Percentiles rank a stretch among this genome's conserved stretches.
phyloP scores from a whole-genome alignment of 2,329 filamentous ascomycete genomes.

The Pezicula radicicola region DNA sequence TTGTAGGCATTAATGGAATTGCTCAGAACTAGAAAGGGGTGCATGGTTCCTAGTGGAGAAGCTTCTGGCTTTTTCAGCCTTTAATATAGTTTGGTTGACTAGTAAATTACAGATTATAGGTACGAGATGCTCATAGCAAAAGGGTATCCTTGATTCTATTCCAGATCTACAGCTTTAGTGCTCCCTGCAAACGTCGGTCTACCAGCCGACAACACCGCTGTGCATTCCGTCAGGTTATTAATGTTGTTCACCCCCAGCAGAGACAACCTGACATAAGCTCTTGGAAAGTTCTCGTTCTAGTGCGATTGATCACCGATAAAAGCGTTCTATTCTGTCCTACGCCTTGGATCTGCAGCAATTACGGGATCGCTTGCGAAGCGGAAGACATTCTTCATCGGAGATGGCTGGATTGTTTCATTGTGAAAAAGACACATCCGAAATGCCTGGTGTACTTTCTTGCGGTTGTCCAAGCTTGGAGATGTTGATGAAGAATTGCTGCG shows the following conservation, averaged over 20 bases:
- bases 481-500: constrained; percentile 41
- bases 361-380: constrained; percentile 28
- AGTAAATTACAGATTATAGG: no score
- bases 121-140: no score
- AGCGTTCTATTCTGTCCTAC: constrained; percentile 30
- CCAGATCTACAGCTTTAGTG: neutral
- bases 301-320: constrained; percentile 36
- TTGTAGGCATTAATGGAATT: no score
- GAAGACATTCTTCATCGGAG: constrained; percentile 27
- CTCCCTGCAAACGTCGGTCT: neutral
- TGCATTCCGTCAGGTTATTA: constrained; percentile 41
- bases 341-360: neutral
- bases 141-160: no score
- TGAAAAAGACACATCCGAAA: constrained; percentile 52
- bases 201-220: constrained; percentile 32
- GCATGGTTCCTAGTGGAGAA: no score
- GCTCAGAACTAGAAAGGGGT: no score
- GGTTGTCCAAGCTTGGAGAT: constrained; percentile 25
- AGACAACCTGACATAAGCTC: constrained; percentile 40
- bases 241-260: constrained; percentile 43
- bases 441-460: constrained; percentile 45
- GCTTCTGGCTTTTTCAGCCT: no score
- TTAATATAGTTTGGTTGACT: no score
- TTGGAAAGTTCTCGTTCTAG: constrained; percentile 40
- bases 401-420: constrained; percentile 30